Evolutionary conservation across 345 rosid species (phyloP), one percentile per base, ranked within the genome.

Genomic region (Moringa oleifera): DNA sequence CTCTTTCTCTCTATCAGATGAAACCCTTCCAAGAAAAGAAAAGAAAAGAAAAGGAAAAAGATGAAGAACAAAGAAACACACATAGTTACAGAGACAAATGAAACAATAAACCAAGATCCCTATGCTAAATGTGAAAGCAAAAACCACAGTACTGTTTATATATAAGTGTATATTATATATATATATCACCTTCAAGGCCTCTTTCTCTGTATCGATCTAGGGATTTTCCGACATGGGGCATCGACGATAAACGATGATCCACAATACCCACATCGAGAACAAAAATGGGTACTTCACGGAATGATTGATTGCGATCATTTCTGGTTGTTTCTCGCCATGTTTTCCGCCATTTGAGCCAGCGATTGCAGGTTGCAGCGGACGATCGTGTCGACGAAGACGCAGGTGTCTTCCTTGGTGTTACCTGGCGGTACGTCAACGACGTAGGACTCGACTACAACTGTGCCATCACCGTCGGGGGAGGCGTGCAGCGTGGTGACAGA

Each of bases 321-420:
- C 9, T 55, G 12, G 13, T 22, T 28, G 8, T n/a, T 71, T 61
- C 58, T 68, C 18, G 78, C 73, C 81, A 70, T 73, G 28, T 71
- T 82, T 74, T 72, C 82, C 2, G 91, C 84, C 51, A 82, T 75
- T 66, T 76, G 88, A 57, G 97, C 91, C 72, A 94, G 60, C 41
- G 97, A 88, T 19, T 80, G 90, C 72, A 94, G 75, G 74, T 94
- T 94, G 85, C 96, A 94, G 58, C 90, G 80, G 23, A 94, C 86
- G 20, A 94, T 88, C 2, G 95, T 94, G 33, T 86, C 95, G 0
- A 80, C 82, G 20, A 94, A 90, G 59, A 66, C 71, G 55, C 92
- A 80, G 0, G 97, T 86, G 20, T 93, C 99, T 21, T 94, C 99
- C 66, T 70, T 68, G 6, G 90, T 86, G 67, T 93, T 94, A 31